Evolutionary conservation across 148 eudicot genomes (phyloP).

Genomic region (Bassia scoparia): DNA sequence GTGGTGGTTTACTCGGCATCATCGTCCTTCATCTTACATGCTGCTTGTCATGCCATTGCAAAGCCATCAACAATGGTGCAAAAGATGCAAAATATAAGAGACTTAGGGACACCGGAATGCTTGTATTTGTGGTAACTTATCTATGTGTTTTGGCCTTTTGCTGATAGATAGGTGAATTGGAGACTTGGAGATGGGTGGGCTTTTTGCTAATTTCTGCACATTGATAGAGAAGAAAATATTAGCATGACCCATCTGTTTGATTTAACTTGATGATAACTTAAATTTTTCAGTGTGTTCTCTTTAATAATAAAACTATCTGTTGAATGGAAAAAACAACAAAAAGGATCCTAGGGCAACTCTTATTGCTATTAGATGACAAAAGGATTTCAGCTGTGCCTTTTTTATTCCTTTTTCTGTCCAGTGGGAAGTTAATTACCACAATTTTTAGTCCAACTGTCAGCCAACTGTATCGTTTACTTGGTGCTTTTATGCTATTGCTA

Average conservation of each 20-base stretch:
- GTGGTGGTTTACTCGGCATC: slow-evolving; percentile 92
- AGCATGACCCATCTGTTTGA: slow-evolving; percentile 1
- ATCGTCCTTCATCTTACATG: slow-evolving; percentile 88
- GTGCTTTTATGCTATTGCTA: background rate
- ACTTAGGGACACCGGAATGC: slow-evolving; percentile 91
- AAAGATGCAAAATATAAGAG: slow-evolving; percentile 89
- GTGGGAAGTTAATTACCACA: background rate
- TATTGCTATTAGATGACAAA: background rate
- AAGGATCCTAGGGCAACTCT: background rate
- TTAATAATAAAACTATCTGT: too few relatives aligned
- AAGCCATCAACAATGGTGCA: slow-evolving; percentile 91
- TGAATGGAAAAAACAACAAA: too few relatives aligned
- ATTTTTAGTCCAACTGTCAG: background rate
- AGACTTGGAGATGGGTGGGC: background rate
- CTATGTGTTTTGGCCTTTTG: slow-evolving; percentile 8
- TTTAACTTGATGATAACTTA: slow-evolving; percentile 5
- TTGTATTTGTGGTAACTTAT: slow-evolving; percentile 80
- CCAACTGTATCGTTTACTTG: background rate
- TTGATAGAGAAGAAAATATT: background rate
- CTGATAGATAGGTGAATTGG: slow-evolving; percentile 1
- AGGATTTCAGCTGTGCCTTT: background rate
- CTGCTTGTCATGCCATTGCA: slow-evolving; percentile 84
- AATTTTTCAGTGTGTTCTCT: too few relatives aligned
- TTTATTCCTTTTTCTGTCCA: background rate
- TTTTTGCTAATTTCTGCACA: background rate